These are phyloP conservation scores for Trichoderma citrinoviride DNA, from an alignment of 2,329 filamentous ascomycete species.

Conservation along the genomic window DNA sequence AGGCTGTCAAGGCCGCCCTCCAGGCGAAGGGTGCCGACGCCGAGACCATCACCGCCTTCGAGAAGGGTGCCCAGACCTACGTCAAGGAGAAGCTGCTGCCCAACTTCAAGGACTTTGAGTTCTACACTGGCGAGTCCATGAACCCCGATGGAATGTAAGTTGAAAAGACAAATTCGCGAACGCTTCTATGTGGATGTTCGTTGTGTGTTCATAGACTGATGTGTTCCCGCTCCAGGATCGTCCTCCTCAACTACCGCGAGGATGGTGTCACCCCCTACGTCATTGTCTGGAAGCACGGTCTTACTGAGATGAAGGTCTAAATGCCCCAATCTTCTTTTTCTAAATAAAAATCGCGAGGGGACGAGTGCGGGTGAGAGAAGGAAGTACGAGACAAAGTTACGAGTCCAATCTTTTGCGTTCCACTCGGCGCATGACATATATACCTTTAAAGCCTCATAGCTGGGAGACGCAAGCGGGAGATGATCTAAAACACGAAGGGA, in stretches of 20 bases:
- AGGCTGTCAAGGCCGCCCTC: slow-evolving; percentile 73
- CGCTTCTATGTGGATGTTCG: too few species aligned
- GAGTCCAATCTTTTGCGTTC: slow-evolving; percentile 19
- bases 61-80: slow-evolving; percentile 68
- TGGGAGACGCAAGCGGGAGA: slow-evolving; percentile 21
- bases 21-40: slow-evolving; percentile 60
- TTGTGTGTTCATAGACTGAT: not conserved
- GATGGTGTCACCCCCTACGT: slow-evolving; percentile 90
- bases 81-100: slow-evolving; percentile 77
- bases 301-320: slow-evolving; percentile 90
- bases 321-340: slow-evolving; percentile 17
- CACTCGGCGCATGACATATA: slow-evolving; percentile 23
- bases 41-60: slow-evolving; percentile 72
- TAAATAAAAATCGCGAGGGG: not conserved
- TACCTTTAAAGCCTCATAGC: slow-evolving; percentile 22
- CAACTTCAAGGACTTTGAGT: slow-evolving; percentile 96
- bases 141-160: slow-evolving; percentile 89
- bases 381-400: slow-evolving; percentile 3
- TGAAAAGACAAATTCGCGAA: slow-evolving; percentile 4
- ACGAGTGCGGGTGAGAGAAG: not conserved
- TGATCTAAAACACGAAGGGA: slow-evolving; percentile 16
- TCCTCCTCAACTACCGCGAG: slow-evolving; percentile 96
- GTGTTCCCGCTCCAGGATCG: slow-evolving; percentile 55
- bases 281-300: slow-evolving; percentile 92
- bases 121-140: slow-evolving; percentile 90